Evolutionary conservation across 257 asterid genomes (phyloP).

Genomic region (Euphrasia confusa): DNA sequence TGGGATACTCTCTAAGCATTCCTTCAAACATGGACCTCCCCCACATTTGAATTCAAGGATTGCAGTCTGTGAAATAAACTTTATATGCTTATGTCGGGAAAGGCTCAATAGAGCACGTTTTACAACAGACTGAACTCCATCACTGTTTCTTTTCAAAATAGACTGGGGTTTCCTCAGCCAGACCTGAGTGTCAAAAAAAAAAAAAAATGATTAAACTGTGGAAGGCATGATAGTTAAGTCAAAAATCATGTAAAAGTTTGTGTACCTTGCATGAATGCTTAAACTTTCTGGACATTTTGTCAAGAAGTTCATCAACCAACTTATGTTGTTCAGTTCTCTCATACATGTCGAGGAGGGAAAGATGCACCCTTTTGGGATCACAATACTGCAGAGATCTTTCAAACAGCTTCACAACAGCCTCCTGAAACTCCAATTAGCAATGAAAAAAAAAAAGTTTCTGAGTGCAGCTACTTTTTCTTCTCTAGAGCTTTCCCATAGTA

Average conservation of each 20-base stretch:
- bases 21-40: constrained; percentile 87
- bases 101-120: constrained; percentile 73
- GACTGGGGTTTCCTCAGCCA: constrained; percentile 70
- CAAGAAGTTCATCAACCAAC: constrained; percentile 66
- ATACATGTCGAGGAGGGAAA: constrained; percentile 72
- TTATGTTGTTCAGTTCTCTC: constrained; percentile 73
- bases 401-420: constrained; percentile 68
- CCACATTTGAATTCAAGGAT: constrained; percentile 77
- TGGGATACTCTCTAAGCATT: constrained; percentile 82
- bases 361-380: constrained; percentile 84
- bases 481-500: constrained; percentile 18
- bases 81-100: constrained; percentile 71
- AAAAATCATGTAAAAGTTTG: constrained; percentile 3
- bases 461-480: neutral
- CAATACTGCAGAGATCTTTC: constrained; percentile 77
- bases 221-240: neutral
- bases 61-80: constrained; percentile 74
- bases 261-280: constrained; percentile 81
- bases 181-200: constrained; percentile 45
- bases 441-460: neutral
- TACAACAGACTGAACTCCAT: constrained; percentile 56
- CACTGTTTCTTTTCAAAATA: constrained; percentile 48
- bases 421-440: constrained; percentile 36
- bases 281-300: constrained; percentile 76
- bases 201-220: neutral